Conservation (phyloP, 768 basidiomycete species). For the Collybia sp. region DNA sequence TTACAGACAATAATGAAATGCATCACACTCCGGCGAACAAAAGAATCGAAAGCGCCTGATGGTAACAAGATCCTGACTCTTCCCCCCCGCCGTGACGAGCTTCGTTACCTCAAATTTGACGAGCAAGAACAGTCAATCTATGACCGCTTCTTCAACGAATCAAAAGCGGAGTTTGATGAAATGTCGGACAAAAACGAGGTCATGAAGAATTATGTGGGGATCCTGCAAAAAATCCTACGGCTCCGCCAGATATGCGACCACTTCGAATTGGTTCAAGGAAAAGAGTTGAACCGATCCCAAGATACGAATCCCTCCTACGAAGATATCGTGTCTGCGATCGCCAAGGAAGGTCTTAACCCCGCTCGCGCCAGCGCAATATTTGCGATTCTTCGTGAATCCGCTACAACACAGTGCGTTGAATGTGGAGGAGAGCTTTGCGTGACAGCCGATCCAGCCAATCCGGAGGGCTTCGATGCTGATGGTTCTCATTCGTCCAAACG, state of each 20-base stretch:
- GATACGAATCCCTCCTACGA: constrained; percentile 65
- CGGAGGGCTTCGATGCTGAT: constrained; percentile 46
- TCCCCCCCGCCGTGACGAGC: constrained; percentile 86
- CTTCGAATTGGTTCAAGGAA: constrained; percentile 80
- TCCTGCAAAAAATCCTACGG: constrained; percentile 93
- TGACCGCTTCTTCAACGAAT: constrained; percentile 82
- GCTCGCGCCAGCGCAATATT: constrained; percentile 80
- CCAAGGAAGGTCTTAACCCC: constrained; percentile 72
- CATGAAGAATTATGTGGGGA: constrained; percentile 98
- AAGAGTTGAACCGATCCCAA: constrained; percentile 39
- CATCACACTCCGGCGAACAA: constrained; percentile 94
- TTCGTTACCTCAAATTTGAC: constrained; percentile 82
- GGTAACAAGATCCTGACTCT: constrained; percentile 84
- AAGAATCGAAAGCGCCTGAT: constrained; percentile 77
- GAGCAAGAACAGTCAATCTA: constrained; percentile 82
- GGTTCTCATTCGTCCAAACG: constrained; percentile 41
- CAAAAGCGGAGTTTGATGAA: constrained; percentile 88
- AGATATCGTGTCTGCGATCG: constrained; percentile 72
- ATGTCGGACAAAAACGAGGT: constrained; percentile 86
- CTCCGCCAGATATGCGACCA: constrained; percentile 98
- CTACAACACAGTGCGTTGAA: constrained; percentile 84
- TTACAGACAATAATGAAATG: constrained; percentile 96
- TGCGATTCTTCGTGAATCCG: constrained; percentile 79
- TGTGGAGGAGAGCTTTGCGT: constrained; percentile 75
- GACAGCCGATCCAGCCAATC: constrained; percentile 39